Percentiles rank a stretch among this genome's conserved stretches.
These are phyloP conservation scores for Auxenochlorella pyrenoidosa DNA, from an alignment of 139 green algal species.

Conservation along the genomic window DNA sequence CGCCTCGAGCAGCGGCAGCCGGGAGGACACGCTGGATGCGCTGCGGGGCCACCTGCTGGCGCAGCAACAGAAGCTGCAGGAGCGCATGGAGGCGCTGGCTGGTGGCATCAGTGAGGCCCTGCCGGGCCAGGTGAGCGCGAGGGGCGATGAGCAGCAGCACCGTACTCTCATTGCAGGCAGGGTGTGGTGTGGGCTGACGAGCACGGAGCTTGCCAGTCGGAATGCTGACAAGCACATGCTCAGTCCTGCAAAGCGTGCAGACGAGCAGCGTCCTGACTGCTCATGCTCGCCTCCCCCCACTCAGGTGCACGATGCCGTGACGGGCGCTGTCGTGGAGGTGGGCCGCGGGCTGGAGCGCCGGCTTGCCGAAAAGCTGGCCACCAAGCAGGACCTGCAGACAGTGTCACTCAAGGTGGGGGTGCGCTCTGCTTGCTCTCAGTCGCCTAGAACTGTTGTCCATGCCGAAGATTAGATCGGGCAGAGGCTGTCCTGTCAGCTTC, in stretches of 20 bases:
- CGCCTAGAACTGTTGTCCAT: too few relatives aligned
- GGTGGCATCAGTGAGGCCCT: conserved; percentile 3
- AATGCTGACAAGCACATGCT: too few relatives aligned
- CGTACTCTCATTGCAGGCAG: neutral
- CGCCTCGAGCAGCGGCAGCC: neutral
- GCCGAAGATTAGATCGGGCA: too few relatives aligned
- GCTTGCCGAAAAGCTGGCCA: conserved; percentile 20
- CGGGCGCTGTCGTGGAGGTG: conserved; percentile 1
- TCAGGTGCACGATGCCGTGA: conserved; percentile 22
- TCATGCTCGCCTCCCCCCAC: too few relatives aligned
- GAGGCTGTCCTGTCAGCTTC: too few relatives aligned
- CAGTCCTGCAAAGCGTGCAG: too few relatives aligned
- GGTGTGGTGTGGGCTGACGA: too few relatives aligned
- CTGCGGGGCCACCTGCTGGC: conserved; percentile 33
- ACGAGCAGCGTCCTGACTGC: too few relatives aligned
- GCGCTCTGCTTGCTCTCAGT: too few relatives aligned
- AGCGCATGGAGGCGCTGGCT: conserved; percentile 2
- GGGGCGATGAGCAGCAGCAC: neutral
- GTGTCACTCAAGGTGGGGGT: conserved; percentile 20
- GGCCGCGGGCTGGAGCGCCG: conserved; percentile 4
- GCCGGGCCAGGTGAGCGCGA: neutral
- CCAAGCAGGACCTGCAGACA: conserved; percentile 26
- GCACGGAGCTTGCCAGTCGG: too few relatives aligned
- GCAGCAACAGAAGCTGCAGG: conserved; percentile 29
- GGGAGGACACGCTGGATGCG: neutral